Conservation (phyloP, 208 protist genomes). For the Acanthamoeba culbertsoni region DNA sequence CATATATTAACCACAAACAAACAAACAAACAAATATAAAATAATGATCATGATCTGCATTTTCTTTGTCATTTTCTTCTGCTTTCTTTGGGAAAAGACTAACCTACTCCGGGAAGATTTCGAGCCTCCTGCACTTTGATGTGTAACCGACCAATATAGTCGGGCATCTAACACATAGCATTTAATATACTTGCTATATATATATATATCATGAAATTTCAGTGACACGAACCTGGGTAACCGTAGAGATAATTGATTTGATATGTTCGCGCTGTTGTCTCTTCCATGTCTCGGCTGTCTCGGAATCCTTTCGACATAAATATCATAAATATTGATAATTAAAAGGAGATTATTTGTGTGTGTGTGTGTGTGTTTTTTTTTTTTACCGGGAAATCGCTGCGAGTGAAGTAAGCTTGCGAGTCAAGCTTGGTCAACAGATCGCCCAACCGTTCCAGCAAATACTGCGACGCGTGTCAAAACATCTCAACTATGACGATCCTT, state of each 20-base stretch:
- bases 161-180: not conserved
- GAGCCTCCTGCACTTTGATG: not conserved
- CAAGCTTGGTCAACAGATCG: not conserved
- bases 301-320: not conserved
- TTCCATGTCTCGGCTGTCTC: not conserved
- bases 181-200: not conserved
- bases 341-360: no score
- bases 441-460: not conserved
- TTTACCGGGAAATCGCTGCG: not conserved
- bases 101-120: not conserved
- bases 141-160: not conserved
- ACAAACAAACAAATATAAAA: no score
- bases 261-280: not conserved
- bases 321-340: no score
- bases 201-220: not conserved
- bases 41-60: no score
- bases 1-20: no score
- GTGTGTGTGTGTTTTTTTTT: not conserved
- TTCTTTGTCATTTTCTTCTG: not conserved
- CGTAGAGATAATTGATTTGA: not conserved
- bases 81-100: not conserved
- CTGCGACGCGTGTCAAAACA: not conserved
- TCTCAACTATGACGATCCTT: no score
- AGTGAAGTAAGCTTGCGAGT: not conserved
- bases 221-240: not conserved